Base-by-base conservation (phyloP, 2,329 filamentous ascomycete genomes). In the Pestalotiopsis sp. region DNA sequence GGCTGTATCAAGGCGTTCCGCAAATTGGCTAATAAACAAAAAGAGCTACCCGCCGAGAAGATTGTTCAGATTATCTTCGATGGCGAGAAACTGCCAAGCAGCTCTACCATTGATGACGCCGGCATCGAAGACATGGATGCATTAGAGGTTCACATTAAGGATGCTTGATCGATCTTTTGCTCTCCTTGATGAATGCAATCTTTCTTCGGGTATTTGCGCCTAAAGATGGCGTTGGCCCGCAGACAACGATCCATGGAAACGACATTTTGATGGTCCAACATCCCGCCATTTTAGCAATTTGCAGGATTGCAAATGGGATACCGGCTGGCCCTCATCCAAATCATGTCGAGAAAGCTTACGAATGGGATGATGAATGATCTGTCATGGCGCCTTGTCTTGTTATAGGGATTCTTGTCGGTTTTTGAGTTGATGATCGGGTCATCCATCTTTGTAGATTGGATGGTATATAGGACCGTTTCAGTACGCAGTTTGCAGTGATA, bases 71-170 rank as follows among this genome's bases (percentile, higher is more conserved):
- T 97, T 12, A 83, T 86, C 72, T 95, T 94, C 78, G 94, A 97
- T 73, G 94, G 94, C 14, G 93, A 95, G 65, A 82, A 83, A 61
- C 81, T 97, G 36, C 87, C 91, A 14, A 85, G 87, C 20, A 83
- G 89, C 1, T 81, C 83, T 38, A 87, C 85, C 2, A 84, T 96
- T 60, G 83, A 84, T 59, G 89, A 92, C 45, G 86, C 90, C 2
- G 93, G 94, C 20, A 88, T 97, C 56, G 89, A 89, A 60, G 92
- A 97, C 74, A 85, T 90, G 82, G 93, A 95, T 77, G 85, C 87
- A 36, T 82, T 97, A 41, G 93, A 97, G 78, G 92, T 96, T 25
- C 85, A 91, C 72, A 79, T 94, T 67, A 85, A 72, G 89, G 72
- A 80, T 38, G 2, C 23, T 9, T 52, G 7, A 52, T 3, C 0